phyloP scores from a whole-genome alignment of 148 eudicot species.

The Persicaria maculosa region DNA sequence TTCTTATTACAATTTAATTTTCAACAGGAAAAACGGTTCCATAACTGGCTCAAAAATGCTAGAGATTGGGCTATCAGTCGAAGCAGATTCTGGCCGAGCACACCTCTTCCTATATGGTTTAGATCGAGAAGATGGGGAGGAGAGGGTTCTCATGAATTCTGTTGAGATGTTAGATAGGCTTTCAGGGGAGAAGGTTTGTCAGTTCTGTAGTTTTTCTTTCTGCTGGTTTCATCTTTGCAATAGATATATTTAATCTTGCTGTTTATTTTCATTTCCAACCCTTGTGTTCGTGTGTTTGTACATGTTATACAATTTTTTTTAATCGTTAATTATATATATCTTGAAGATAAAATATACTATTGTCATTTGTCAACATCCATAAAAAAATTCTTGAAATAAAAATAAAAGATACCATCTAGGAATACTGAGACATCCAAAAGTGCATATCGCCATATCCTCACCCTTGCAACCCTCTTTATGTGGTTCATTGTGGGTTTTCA shows the following conservation, averaged over 20 bases:
- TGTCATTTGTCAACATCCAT: neutral
- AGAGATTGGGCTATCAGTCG: slow-evolving; percentile 98
- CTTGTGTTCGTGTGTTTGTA: neutral
- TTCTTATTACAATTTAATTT: neutral
- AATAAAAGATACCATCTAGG: neutral
- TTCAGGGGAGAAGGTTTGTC: slow-evolving; percentile 71
- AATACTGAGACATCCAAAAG: neutral
- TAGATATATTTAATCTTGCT: slow-evolving; percentile 1
- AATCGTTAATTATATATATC: neutral
- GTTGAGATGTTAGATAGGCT: slow-evolving; percentile 66
- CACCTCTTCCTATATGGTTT: slow-evolving; percentile 95
- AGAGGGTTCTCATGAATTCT: slow-evolving; percentile 63
- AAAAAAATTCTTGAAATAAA: neutral
- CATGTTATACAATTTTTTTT: neutral
- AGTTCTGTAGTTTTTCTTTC: neutral
- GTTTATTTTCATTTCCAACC: neutral
- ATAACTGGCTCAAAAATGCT: slow-evolving; percentile 99
- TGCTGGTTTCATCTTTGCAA: neutral
- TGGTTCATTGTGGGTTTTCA: too few relatives aligned
- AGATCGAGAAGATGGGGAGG: slow-evolving; percentile 91
- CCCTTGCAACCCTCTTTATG: too few relatives aligned
- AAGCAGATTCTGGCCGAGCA: slow-evolving; percentile 83
- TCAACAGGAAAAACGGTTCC: slow-evolving; percentile 81
- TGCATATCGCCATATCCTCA: neutral
- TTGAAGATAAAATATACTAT: neutral